These are phyloP conservation scores for Sporothrix protearum DNA, from an alignment of 2,329 filamentous ascomycete genomes.

Conservation along the genomic window DNA sequence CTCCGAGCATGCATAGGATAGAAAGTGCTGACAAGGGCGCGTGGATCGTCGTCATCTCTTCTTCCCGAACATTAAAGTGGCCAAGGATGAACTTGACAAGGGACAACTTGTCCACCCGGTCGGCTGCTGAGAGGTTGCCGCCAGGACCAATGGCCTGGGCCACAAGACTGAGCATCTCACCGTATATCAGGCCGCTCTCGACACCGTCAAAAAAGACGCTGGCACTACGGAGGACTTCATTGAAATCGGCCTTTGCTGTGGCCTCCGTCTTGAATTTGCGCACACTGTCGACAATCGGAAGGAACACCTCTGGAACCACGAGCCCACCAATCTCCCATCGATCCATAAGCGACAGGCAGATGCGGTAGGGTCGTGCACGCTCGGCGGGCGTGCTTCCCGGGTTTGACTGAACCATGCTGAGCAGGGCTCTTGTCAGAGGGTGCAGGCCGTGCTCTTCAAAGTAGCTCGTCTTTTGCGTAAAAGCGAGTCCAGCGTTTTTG, in stretches of 20 bases:
- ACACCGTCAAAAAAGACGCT: slow-evolving; percentile 97
- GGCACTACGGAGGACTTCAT: slow-evolving; percentile 86
- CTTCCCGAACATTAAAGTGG: slow-evolving; percentile 90
- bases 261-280: slow-evolving; percentile 67
- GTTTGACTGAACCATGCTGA: slow-evolving; percentile 65
- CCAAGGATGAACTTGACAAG: slow-evolving; percentile 77
- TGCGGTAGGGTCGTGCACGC: slow-evolving; percentile 78
- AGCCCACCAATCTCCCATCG: slow-evolving; percentile 94
- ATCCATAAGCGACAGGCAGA: slow-evolving; percentile 95
- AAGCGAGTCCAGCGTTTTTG: slow-evolving; percentile 38
- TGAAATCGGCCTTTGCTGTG: slow-evolving; percentile 65
- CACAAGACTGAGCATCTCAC: slow-evolving; percentile 69
- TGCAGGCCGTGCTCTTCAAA: slow-evolving; percentile 77
- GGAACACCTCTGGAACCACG: slow-evolving; percentile 82
- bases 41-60: slow-evolving; percentile 89
- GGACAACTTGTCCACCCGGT: slow-evolving; percentile 61
- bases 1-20: slow-evolving; percentile 57
- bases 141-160: slow-evolving; percentile 55
- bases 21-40: slow-evolving; percentile 73
- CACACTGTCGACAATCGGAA: slow-evolving; percentile 79
- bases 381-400: slow-evolving; percentile 52
- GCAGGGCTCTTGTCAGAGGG: slow-evolving; percentile 68
- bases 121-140: slow-evolving; percentile 41
- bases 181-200: slow-evolving; percentile 89
- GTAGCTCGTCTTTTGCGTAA: slow-evolving; percentile 66